phyloP scores from a whole-genome alignment of 306 rosid species.

The Quercus robur region DNA sequence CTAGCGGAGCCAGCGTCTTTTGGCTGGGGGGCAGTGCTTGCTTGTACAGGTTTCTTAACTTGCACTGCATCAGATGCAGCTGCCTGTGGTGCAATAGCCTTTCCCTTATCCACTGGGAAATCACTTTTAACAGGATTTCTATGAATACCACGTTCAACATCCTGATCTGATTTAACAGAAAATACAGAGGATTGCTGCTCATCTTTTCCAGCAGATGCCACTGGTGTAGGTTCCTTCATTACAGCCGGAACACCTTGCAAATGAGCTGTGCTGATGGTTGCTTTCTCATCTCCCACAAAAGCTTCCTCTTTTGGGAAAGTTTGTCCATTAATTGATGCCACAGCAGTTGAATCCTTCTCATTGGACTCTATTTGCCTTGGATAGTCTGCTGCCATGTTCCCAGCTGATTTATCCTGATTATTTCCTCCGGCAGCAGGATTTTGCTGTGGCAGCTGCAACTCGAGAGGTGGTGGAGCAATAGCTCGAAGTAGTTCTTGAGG shows the following conservation, averaged over 20 bases:
- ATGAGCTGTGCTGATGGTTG: slow-evolving; percentile 35
- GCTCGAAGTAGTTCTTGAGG: slow-evolving; percentile 95
- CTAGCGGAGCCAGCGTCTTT: slow-evolving; percentile 63
- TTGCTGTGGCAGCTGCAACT: slow-evolving; percentile 65
- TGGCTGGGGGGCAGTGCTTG: slow-evolving; percentile 48
- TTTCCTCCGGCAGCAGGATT: slow-evolving; percentile 53
- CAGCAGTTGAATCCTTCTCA: slow-evolving; percentile 52
- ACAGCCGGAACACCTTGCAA: slow-evolving; percentile 45
- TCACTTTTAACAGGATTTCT: slow-evolving; percentile 56
- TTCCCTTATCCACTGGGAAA: slow-evolving; percentile 67
- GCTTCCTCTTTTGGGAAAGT: slow-evolving; percentile 54
- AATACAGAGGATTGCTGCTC: slow-evolving; percentile 49
- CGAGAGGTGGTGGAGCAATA: slow-evolving; percentile 88
- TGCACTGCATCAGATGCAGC: slow-evolving; percentile 61
- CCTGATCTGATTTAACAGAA: slow-evolving; percentile 63
- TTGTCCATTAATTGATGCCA: slow-evolving; percentile 46
- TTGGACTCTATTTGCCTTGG: slow-evolving; percentile 46
- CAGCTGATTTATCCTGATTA: slow-evolving; percentile 57
- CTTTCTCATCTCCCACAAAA: slow-evolving; percentile 58
- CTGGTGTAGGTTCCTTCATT: slow-evolving; percentile 52
- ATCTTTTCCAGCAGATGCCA: slow-evolving; percentile 59
- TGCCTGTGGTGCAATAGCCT: slow-evolving; percentile 61
- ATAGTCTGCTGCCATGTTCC: slow-evolving; percentile 52
- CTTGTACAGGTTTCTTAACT: slow-evolving; percentile 57
- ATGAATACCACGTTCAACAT: slow-evolving; percentile 47